phyloP scores from a whole-genome alignment of 2,329 filamentous ascomycete genomes.

The Alternaria gaisen region DNA sequence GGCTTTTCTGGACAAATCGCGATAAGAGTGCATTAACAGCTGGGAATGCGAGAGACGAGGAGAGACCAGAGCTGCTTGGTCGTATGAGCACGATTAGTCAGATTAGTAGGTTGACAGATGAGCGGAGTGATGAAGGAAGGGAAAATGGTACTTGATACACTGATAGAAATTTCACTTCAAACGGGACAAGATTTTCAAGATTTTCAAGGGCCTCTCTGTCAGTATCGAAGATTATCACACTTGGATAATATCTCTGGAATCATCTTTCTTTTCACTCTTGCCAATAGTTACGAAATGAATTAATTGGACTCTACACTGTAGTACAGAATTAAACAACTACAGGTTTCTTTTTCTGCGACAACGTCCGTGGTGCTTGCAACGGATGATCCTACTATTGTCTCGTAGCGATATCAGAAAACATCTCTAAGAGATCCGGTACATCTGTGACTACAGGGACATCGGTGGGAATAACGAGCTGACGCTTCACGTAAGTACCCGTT shows the following conservation, averaged over 20 bases:
- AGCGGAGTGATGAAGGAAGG: constrained; percentile 26
- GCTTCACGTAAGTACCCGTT: not conserved
- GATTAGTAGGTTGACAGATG: constrained; percentile 64
- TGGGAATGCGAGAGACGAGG: constrained; percentile 25
- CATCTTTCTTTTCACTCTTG: not conserved
- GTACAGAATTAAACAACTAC: not conserved
- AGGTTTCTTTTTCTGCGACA: not conserved
- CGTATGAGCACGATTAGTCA: constrained; percentile 61
- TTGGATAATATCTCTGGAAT: not conserved
- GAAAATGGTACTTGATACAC: constrained; percentile 34
- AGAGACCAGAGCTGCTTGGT: constrained; percentile 42
- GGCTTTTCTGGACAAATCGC: constrained; percentile 62
- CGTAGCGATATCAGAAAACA: not conserved
- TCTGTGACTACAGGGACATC: not conserved
- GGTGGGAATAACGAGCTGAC: not conserved
- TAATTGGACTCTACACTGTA: not conserved
- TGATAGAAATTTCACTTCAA: not conserved
- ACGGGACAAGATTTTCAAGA: not conserved
- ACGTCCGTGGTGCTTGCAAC: too few relatives aligned
- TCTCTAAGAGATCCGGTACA: not conserved
- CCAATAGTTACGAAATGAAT: too few relatives aligned
- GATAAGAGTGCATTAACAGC: constrained; percentile 7
- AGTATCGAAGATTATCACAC: not conserved
- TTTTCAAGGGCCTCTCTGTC: not conserved
- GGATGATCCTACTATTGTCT: not conserved